Base-by-base conservation (phyloP, 2,329 filamentous ascomycete species). In the Fusarium musae region DNA sequence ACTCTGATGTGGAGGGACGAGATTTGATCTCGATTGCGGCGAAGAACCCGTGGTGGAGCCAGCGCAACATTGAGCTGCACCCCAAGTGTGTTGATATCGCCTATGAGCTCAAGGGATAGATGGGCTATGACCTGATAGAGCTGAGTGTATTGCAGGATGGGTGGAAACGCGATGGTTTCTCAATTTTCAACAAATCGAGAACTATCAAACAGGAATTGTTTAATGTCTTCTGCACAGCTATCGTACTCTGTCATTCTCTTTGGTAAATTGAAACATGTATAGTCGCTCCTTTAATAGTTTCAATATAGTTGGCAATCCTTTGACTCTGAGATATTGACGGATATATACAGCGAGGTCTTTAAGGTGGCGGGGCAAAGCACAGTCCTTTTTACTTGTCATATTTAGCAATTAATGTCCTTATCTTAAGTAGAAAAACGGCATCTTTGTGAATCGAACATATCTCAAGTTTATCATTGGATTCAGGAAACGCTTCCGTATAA, bases 61-160 rank as follows among this genome's bases (percentile, higher is more conserved):
- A 60, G 44, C 57, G 57, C 17, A 60, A 60, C 28, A 60, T 60
- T 30, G 57, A 60, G 36, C 19, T 60, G 44, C 57, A 60, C 36
- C 57, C 57, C 28, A 53, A 60, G 57, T 60, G 57, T 21, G 43
- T 60, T 37, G 57, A 60, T 17, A 60, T 60, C 21, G 44, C 57
- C 9, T 12, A 44, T 28, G 44, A 60, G 44, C 57, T 60, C 6
- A 52, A 60, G n/a, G 50, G 23, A 1, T 53, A 39, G 9, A 28
- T 37, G 13, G 13, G 9, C 3, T 8, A 16, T 53, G 12, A 12
- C 30, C 16, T 17, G 47, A 34, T 34, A 8, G n/a, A 34, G n/a
- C n/a, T 50, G 30, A 15, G 11, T 34, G 47, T 16, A 34, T 50
- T 34, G 21, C 4, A 50, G 30, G 21, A n/a, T 3, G 30, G 47